A percentile compares a stretch with the other conserved stretches of the same genome.
Conservation (phyloP, 805 yeast genomes). For the Tetrapisispora taiwanensis region DNA sequence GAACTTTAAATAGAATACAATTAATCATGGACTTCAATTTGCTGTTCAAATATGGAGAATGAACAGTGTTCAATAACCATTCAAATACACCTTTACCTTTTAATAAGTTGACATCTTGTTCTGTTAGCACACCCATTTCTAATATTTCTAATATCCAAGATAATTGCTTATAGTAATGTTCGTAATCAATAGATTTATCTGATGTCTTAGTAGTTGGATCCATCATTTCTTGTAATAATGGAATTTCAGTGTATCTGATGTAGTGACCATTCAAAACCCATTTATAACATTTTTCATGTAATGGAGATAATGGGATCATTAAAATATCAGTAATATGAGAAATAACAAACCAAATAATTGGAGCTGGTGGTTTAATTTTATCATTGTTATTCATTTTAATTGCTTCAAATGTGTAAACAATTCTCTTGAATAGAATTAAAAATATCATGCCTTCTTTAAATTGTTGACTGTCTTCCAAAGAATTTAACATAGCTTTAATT, state of each 20-base stretch:
- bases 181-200: conserved; percentile 14
- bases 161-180: conserved; percentile 46
- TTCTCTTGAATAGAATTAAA: conserved; percentile 41
- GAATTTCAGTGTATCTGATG: conserved; percentile 34
- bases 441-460: conserved; percentile 50
- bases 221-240: conserved; percentile 31
- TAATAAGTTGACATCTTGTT: conserved; percentile 44
- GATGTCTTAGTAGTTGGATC: conserved; percentile 15
- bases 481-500: conserved; percentile 35
- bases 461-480: conserved; percentile 33
- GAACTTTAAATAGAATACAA: conserved; percentile 37
- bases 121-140: conserved; percentile 36
- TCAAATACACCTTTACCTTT: conserved; percentile 52
- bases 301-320: conserved; percentile 57
- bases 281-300: conserved; percentile 61
- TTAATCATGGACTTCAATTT: conserved; percentile 34
- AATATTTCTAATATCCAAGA: conserved; percentile 55
- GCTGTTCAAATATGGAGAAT: conserved; percentile 39
- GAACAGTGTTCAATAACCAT: conserved; percentile 47
- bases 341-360: conserved; percentile 44
- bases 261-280: conserved; percentile 46
- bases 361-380: conserved; percentile 26
- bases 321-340: conserved; percentile 49
- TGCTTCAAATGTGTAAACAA: conserved; percentile 27
- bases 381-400: conserved; percentile 10